Evolutionary conservation across 345 rosid genomes (phyloP), one percentile per base, ranked within the genome.

Genomic region (Euphorbia lathyris): DNA sequence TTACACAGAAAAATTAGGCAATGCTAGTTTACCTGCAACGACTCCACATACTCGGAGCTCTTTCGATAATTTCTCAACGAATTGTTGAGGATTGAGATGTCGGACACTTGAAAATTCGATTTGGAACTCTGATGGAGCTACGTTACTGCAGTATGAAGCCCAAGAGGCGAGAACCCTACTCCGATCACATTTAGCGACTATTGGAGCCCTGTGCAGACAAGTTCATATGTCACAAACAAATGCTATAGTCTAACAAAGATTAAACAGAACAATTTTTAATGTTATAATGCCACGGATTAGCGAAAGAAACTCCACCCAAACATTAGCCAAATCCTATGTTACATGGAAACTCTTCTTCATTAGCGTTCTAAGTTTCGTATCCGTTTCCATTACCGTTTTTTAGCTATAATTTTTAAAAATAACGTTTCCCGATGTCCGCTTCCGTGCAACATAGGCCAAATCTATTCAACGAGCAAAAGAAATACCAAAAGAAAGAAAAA

Each of bases 171-270:
- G 89, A 71, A 92, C 92, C 50, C 97, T 86, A 70, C 71, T 82
- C 26, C 99, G 87, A 68, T 92, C 99, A 77, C 93, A 90, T 78
- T 84, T 88, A 66, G 97, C 97, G 52, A 95, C 97, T 63, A 95
- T 69, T 0, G 91, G 99, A 67, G 87, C 78, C 88, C 97, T 91
- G 84, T 71, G 52, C 59, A 79, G 58, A 61, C 51, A 52, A 40
- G 69, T 57, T 47, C 63, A 74, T 48, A 66, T 51, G 61, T 63
- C 64, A 64, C 23, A 26, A 22, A 22, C 69, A 14, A 1, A 27
- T 30, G 27, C 45, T 30, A 45, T n/a, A 32, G 9, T 30, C 29
- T 20, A 16, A 32, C 19, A 2, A 66, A 22, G 2, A 19, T 40
- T 12, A 56, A 42, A 26, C 1, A 25, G 32, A 34, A 14, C 8